phyloP scores from a whole-genome alignment of 2,329 filamentous ascomycete species.

The Ascochyta pisi region DNA sequence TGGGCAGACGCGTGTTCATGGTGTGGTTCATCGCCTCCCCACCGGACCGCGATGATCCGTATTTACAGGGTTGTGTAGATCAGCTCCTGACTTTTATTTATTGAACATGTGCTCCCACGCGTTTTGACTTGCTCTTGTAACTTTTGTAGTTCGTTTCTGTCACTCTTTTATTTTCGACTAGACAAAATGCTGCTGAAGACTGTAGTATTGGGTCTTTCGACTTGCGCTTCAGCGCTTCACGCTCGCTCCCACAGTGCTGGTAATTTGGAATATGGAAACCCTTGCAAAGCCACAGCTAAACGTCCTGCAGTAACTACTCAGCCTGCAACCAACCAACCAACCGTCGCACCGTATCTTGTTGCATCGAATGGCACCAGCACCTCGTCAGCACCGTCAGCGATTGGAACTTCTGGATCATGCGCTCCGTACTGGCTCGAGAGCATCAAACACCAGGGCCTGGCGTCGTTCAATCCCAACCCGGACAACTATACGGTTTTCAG shows the following conservation, averaged over 20 bases:
- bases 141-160: slow-evolving; percentile 6
- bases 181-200: slow-evolving; percentile 20
- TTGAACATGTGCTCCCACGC: slow-evolving; percentile 6
- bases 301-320: not conserved
- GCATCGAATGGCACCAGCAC: slow-evolving; percentile 12
- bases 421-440: slow-evolving; percentile 51
- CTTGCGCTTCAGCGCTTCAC: slow-evolving; percentile 26
- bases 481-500: slow-evolving; percentile 51
- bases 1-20: slow-evolving; percentile 6
- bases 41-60: slow-evolving; percentile 3
- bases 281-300: too few species aligned
- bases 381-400: slow-evolving; percentile 23
- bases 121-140: not conserved
- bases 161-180: slow-evolving; percentile 13
- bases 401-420: slow-evolving; percentile 24
- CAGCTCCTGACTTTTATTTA: slow-evolving; percentile 9
- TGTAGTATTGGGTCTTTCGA: slow-evolving; percentile 16
- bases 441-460: slow-evolving; percentile 51
- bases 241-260: slow-evolving; percentile 15
- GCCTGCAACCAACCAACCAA: slow-evolving; percentile 15
- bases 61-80: slow-evolving; percentile 8
- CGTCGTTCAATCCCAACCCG: slow-evolving; percentile 48
- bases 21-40: not conserved
- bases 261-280: not conserved
- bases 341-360: slow-evolving; percentile 18